Conservation (phyloP, 1,284 basidiomycete species). For the Puccinia horiana region DNA sequence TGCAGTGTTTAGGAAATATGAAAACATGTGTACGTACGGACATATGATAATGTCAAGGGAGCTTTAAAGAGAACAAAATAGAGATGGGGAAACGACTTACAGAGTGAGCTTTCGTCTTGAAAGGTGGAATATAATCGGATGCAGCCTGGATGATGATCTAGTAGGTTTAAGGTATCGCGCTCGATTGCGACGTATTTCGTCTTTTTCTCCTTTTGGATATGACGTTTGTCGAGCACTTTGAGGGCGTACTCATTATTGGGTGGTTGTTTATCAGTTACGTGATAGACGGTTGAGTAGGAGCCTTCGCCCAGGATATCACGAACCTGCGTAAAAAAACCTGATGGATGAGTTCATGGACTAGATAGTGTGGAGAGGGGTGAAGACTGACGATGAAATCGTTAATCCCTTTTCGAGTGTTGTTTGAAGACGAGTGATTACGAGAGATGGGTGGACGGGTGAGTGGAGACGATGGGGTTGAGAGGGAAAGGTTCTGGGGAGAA, state of each 20-base stretch:
- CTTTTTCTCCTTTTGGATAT: constrained; percentile 66
- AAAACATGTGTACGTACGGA: too few species aligned
- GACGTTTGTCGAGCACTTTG: constrained; percentile 72
- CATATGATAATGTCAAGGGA: background rate
- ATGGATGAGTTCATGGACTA: background rate
- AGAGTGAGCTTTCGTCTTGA: constrained; percentile 53
- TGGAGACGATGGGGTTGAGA: constrained; percentile 51
- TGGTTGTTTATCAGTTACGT: constrained; percentile 12
- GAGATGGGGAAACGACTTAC: background rate
- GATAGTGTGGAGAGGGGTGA: background rate
- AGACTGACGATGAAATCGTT: constrained; percentile 29
- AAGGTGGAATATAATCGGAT: constrained; percentile 55
- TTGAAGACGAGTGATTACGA: constrained; percentile 55
- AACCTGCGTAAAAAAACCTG: too few species aligned
- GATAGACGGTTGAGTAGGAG: constrained; percentile 60
- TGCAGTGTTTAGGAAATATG: too few species aligned
- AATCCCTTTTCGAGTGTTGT: constrained; percentile 1
- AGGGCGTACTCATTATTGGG: constrained; percentile 65
- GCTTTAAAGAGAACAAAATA: background rate
- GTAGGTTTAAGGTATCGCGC: constrained; percentile 65
- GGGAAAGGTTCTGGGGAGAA: background rate
- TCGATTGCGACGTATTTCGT: constrained; percentile 68
- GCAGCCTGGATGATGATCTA: constrained; percentile 59
- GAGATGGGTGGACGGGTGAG: constrained; percentile 31
- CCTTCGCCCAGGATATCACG: constrained; percentile 60